Conservation (phyloP, 495 filamentous ascomycete genomes). For the Daldinia vernicosa region DNA sequence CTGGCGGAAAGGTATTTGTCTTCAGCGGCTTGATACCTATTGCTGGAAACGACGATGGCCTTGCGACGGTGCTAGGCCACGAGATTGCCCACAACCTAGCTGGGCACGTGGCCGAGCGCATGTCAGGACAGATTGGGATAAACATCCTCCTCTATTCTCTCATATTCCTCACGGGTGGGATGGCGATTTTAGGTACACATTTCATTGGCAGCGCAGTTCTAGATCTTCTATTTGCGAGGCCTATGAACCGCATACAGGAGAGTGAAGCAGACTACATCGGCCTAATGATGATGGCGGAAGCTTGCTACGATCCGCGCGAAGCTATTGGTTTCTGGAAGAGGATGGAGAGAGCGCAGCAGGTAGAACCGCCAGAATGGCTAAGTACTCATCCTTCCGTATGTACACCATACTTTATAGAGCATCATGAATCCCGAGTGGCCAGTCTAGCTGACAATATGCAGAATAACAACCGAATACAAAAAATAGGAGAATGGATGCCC, state of each 20-base stretch:
- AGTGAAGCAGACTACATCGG: slow-evolving; percentile 88
- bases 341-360: slow-evolving; percentile 72
- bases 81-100: slow-evolving; percentile 95
- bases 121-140: slow-evolving; percentile 70
- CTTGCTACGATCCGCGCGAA: slow-evolving; percentile 74
- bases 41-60: slow-evolving; percentile 73
- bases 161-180: slow-evolving; percentile 59
- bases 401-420: slow-evolving; percentile 1
- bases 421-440: not conserved
- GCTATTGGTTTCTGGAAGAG: slow-evolving; percentile 78
- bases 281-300: slow-evolving; percentile 70
- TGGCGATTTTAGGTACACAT: slow-evolving; percentile 57
- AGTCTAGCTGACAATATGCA: slow-evolving; percentile 46
- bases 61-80: slow-evolving; percentile 88
- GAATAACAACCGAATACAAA: slow-evolving; percentile 73
- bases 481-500: slow-evolving; percentile 74
- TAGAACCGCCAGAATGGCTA: slow-evolving; percentile 75
- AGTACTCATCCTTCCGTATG: slow-evolving; percentile 86
- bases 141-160: slow-evolving; percentile 60
- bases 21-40: slow-evolving; percentile 83
- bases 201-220: slow-evolving; percentile 58
- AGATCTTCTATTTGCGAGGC: slow-evolving; percentile 71
- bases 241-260: slow-evolving; percentile 72
- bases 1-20: slow-evolving; percentile 94
- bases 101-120: slow-evolving; percentile 77